Conservation (phyloP, 176 grass and related monocot species). For the Eleusine indica region DNA sequence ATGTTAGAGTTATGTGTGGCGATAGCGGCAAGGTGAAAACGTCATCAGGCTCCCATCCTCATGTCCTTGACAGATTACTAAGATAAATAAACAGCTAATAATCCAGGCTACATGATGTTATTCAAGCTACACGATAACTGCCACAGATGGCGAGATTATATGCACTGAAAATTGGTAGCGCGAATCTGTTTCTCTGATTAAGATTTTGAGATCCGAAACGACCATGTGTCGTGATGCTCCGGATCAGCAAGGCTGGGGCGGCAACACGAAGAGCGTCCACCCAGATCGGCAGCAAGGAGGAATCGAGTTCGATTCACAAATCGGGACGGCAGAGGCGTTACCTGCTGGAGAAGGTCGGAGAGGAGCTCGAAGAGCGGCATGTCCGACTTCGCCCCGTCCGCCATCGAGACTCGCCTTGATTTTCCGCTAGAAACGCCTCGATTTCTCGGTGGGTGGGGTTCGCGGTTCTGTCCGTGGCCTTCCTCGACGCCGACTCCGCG, state of each 20-base stretch:
- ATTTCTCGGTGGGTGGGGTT: not conserved
- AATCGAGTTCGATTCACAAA: not conserved
- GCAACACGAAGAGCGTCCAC: not conserved
- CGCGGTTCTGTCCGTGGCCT: not conserved
- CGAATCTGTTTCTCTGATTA: not conserved
- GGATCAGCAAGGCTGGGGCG: not conserved
- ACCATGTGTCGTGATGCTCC: no score
- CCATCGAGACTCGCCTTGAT: slow-evolving; percentile 40
- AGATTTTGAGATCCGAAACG: not conserved
- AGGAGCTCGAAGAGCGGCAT: slow-evolving; percentile 87
- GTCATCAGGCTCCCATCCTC: not conserved
- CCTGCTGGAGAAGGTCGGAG: slow-evolving; percentile 78
- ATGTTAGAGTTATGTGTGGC: not conserved
- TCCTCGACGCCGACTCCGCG: not conserved
- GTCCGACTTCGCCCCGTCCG: slow-evolving; percentile 73
- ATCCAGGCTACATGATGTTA: not conserved
- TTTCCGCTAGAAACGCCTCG: not conserved
- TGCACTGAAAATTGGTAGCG: not conserved
- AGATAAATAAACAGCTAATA: not conserved
- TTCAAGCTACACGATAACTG: not conserved
- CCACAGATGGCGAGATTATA: not conserved
- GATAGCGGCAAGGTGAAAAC: not conserved
- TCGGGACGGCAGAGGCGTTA: slow-evolving; percentile 33
- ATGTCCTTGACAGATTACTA: not conserved
- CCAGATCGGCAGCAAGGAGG: not conserved